A percentile compares a stretch with the other conserved stretches of the same genome.
Evolutionary conservation across 495 filamentous ascomycete species (phyloP).

Genomic region (Trichoderma virens): DNA sequence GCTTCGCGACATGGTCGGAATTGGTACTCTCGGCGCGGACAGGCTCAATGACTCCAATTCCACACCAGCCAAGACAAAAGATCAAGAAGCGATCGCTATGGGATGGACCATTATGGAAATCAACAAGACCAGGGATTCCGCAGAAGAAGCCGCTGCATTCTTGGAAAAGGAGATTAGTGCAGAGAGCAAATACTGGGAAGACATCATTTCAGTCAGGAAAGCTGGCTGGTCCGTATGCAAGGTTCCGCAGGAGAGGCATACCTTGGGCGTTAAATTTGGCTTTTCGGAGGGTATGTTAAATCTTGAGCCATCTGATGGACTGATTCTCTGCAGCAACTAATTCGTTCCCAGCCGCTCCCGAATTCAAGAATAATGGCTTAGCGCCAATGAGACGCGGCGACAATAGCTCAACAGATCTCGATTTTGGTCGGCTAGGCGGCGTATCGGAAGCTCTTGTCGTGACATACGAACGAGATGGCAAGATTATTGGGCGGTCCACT

Average conservation of each 20-base stretch:
- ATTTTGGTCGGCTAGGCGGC: conserved; percentile 52
- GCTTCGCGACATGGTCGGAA: conserved; percentile 60
- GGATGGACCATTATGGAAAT: conserved; percentile 75
- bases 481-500: conserved; percentile 45
- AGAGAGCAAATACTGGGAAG: conserved; percentile 83
- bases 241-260: conserved; percentile 62
- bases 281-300: conserved; percentile 52
- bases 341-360: conserved; percentile 43
- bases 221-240: conserved; percentile 78
- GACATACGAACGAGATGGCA: conserved; percentile 34
- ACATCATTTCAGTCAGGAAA: conserved; percentile 70
- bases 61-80: conserved; percentile 43
- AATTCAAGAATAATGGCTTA: conserved; percentile 70
- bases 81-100: conserved; percentile 54
- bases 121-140: conserved; percentile 61
- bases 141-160: conserved; percentile 63
- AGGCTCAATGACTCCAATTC: conserved; percentile 51
- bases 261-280: conserved; percentile 78
- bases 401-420: conserved; percentile 67
- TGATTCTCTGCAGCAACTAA: conserved; percentile 22
- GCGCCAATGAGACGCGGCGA: conserved; percentile 66
- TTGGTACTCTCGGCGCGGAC: conserved; percentile 70
- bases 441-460: conserved; percentile 61
- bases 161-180: conserved; percentile 66
- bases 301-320: conserved; percentile 11